phyloP scores from a whole-genome alignment of 2,329 filamentous ascomycete genomes.

The Xylaria sp. region DNA sequence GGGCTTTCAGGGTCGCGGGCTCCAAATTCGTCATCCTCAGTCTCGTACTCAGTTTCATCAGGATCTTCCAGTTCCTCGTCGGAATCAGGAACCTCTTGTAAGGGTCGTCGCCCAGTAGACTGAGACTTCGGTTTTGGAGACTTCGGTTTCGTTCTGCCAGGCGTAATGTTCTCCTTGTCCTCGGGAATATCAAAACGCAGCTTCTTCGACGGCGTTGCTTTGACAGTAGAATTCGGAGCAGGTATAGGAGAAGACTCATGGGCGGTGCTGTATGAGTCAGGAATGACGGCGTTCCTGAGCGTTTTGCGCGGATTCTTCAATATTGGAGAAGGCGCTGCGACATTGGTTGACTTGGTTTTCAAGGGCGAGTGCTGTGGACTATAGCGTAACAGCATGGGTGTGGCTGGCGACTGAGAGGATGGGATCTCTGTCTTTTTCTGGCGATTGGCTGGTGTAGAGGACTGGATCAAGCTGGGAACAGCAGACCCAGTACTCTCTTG shows the following conservation, averaged over 20 bases:
- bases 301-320: slow-evolving; percentile 42
- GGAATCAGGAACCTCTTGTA: slow-evolving; percentile 49
- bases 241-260: slow-evolving; percentile 45
- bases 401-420: slow-evolving; percentile 46
- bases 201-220: slow-evolving; percentile 44
- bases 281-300: slow-evolving; percentile 43
- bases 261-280: slow-evolving; percentile 48
- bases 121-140: slow-evolving; percentile 44
- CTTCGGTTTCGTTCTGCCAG: slow-evolving; percentile 49
- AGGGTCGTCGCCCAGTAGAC: slow-evolving; percentile 40
- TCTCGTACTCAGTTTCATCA: slow-evolving; percentile 43
- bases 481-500: slow-evolving; percentile 32
- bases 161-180: slow-evolving; percentile 52
- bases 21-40: slow-evolving; percentile 40
- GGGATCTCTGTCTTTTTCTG: slow-evolving; percentile 45
- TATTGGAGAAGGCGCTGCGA: slow-evolving; percentile 37
- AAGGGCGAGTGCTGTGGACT: slow-evolving; percentile 45
- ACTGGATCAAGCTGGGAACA: slow-evolving; percentile 40
- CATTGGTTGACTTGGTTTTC: slow-evolving; percentile 44
- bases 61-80: slow-evolving; percentile 43
- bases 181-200: slow-evolving; percentile 48
- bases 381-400: slow-evolving; percentile 46
- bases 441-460: slow-evolving; percentile 46
- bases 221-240: slow-evolving; percentile 39
- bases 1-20: slow-evolving; percentile 33